Evolutionary conservation across 148 eudicot species (phyloP), one percentile per base, ranked within the genome.

Genomic region (Polygonum maritimum): DNA sequence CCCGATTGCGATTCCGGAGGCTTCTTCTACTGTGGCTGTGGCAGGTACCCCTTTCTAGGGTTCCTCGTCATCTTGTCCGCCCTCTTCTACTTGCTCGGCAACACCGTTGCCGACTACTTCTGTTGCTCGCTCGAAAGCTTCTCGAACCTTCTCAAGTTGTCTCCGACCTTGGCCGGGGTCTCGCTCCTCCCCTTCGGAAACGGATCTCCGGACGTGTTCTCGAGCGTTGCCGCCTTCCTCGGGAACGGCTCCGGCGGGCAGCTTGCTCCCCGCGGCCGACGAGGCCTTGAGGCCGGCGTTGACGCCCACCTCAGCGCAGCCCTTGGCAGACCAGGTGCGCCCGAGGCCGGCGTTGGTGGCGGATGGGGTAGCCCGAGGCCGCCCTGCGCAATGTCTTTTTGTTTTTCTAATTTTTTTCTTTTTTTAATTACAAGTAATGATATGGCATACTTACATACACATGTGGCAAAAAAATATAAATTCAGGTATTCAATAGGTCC

Each of bases 171-270:
- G 39, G 90, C 92, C n/a, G 92, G 92, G 15, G 92, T 88, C 41
- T 79, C 92, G 35, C 49, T 90, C 62, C 84, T 90, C 1, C 95
- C 95, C 1, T 79, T 88, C n/a, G 95, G 95, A 39, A 90, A 88
- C 67, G 92, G 95, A 26, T 92, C 95, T 18, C 86, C 90, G 1
- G 95, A 90, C 82, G 92, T 90, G n/a, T 90, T 90, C 74, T 85
- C 92, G 39, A 87, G 95, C 73, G 83, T 90, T 57, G 92, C 92
- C 40, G 87, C 95, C 47, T 90, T 90, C 48, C 39, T 79, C 57
- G 89, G 95, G 5, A 75, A 72, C 16, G 86, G 83, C 74, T 79
- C 86, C 0, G 84, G 86, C 10, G 87, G 82, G 18, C n/a, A n/a
- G n/a, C n/a, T n/a, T n/a, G n/a, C n/a, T n/a, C n/a, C n/a, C n/a